phyloP scores from a whole-genome alignment of 2,329 filamentous ascomycete genomes.

The Fusarium luffae region DNA sequence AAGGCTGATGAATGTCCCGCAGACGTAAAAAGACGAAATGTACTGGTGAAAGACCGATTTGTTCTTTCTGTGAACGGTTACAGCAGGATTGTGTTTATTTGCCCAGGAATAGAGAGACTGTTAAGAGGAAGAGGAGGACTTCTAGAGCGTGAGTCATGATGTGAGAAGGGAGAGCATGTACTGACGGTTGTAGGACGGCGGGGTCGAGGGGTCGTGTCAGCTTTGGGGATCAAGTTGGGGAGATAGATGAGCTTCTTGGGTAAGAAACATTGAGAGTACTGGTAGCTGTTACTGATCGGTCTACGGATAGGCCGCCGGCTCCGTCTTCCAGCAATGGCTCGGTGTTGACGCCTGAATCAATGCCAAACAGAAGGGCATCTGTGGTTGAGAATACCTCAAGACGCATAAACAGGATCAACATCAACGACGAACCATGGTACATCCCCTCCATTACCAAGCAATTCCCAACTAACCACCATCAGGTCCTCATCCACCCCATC shows the following conservation, averaged over 20 bases:
- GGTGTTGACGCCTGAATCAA: slow-evolving; percentile 15
- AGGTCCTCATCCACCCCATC: slow-evolving; percentile 14
- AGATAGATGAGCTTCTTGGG: slow-evolving; percentile 24
- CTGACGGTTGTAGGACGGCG: neutral
- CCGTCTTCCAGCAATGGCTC: slow-evolving; percentile 18
- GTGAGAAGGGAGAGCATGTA: neutral
- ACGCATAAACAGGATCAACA: slow-evolving; percentile 2
- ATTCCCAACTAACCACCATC: neutral
- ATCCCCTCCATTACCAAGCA: fast-evolving
- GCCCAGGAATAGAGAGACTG: slow-evolving; percentile 24
- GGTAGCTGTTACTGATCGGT: fast-evolving
- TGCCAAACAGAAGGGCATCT: neutral
- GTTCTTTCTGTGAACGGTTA: slow-evolving; percentile 38
- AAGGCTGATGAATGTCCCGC: neutral
- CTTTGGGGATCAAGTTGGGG: slow-evolving; percentile 2
- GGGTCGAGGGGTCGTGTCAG: slow-evolving; percentile 3
- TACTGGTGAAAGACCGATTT: slow-evolving; percentile 34
- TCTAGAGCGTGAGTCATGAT: slow-evolving; percentile 20
- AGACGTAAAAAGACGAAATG: slow-evolving; percentile 42
- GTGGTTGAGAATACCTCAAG: slow-evolving; percentile 4
- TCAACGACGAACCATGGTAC: neutral
- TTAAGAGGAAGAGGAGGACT: slow-evolving; percentile 15
- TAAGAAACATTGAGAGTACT: neutral
- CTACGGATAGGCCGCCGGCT: neutral
- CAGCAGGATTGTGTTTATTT: slow-evolving; percentile 34